These are phyloP conservation scores for Entamoeba moshkovskii DNA, from an alignment of 208 protist species.

Conservation along the genomic window DNA sequence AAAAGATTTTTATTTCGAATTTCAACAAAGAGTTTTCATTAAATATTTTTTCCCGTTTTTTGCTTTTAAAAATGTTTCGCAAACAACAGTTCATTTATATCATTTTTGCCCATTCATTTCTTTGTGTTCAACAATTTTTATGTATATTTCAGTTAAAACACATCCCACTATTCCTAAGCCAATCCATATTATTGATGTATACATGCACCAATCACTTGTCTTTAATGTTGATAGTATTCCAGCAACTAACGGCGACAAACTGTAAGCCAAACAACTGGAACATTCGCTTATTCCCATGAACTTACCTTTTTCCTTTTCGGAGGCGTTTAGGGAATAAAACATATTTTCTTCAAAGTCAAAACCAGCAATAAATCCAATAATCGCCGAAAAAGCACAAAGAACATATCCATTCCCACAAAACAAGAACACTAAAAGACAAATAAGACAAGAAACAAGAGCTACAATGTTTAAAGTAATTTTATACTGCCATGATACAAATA, in stretches of 20 bases:
- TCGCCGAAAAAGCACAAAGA: background rate
- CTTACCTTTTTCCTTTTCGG: background rate
- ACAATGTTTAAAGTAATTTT: background rate
- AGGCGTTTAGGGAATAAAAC: background rate
- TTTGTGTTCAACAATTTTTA: background rate
- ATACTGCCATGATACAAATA: background rate
- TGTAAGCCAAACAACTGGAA: background rate
- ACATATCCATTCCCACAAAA: background rate
- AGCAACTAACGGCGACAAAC: background rate
- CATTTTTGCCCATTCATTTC: too few relatives aligned
- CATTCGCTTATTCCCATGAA: background rate
- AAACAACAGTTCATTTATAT: too few relatives aligned
- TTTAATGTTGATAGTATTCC: background rate
- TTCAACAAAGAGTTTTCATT: too few relatives aligned
- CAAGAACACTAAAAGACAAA: background rate
- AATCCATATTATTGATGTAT: background rate
- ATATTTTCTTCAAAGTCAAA: background rate
- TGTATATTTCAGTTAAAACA: background rate
- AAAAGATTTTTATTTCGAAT: too few relatives aligned
- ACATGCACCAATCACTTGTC: background rate
- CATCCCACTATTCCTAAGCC: background rate
- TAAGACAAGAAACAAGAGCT: background rate
- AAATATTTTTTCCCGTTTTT: too few relatives aligned
- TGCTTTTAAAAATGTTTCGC: too few relatives aligned
- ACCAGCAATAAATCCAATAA: background rate